Percentiles rank a stretch among this genome's conserved stretches.
These are phyloP conservation scores for Penicillium angulare DNA, from an alignment of 495 filamentous ascomycete species.

Conservation along the genomic window DNA sequence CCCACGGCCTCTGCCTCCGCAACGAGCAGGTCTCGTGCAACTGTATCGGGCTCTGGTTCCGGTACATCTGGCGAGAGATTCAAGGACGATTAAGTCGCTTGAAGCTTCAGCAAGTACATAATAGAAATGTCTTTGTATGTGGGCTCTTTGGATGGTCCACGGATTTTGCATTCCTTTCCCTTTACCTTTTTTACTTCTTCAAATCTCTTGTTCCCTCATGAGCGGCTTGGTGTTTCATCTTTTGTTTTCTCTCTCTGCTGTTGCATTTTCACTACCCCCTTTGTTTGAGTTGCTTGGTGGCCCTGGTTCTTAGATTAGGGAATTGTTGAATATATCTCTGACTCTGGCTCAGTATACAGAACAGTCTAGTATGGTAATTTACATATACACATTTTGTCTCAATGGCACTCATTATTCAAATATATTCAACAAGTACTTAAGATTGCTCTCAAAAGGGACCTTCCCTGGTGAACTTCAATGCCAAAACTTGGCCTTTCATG, in stretches of 20 bases:
- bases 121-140: slow-evolving; percentile 20
- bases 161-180: slow-evolving; percentile 16
- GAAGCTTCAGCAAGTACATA: slow-evolving; percentile 25
- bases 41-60: slow-evolving; percentile 13
- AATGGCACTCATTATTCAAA: background rate
- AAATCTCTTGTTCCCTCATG: slow-evolving; percentile 7
- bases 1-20: slow-evolving; percentile 30
- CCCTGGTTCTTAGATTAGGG: background rate
- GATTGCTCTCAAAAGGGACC: background rate
- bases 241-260: slow-evolving; percentile 5
- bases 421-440: no score
- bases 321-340: background rate
- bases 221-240: slow-evolving; percentile 21
- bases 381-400: background rate
- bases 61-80: no score
- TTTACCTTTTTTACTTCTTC: slow-evolving; percentile 1
- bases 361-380: background rate
- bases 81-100: slow-evolving; percentile 34
- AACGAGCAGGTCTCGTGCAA: slow-evolving; percentile 44
- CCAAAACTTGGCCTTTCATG: background rate
- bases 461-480: background rate
- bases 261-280: slow-evolving; percentile 2
- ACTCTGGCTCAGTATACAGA: background rate
- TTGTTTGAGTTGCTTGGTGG: background rate
- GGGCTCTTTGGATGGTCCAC: slow-evolving; percentile 7